Evolutionary conservation across 2,329 filamentous ascomycete species (phyloP).

Genomic region (Myriosclerotinia duriaeana): DNA sequence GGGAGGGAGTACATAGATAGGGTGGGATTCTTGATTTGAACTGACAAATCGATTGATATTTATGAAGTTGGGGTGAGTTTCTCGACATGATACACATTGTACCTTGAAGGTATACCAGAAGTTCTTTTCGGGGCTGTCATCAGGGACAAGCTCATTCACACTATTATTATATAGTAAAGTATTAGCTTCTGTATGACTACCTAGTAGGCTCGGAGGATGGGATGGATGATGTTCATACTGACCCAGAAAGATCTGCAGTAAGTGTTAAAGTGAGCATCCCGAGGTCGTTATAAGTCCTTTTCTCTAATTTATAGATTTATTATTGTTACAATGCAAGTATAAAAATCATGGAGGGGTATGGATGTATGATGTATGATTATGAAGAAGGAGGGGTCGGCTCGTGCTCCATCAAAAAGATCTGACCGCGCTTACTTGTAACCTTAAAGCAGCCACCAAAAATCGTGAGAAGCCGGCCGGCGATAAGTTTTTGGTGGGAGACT

Average conservation of each 20-base stretch:
- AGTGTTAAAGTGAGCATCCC: constrained; percentile 66
- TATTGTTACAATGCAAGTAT: not conserved
- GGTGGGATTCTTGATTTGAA: not conserved
- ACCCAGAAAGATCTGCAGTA: constrained; percentile 70
- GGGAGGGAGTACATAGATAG: too few relatives aligned
- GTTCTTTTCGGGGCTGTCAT: constrained; percentile 75
- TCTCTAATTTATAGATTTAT: not conserved
- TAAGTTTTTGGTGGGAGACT: constrained; percentile 3
- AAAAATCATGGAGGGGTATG: constrained; percentile 17
- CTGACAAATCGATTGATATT: constrained; percentile 81
- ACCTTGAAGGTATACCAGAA: constrained; percentile 99
- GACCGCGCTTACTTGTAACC: constrained; percentile 21
- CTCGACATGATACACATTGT: constrained; percentile 95
- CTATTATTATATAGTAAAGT: constrained; percentile 51
- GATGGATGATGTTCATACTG: constrained; percentile 40
- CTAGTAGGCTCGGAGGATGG: not conserved
- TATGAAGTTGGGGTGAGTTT: constrained; percentile 83
- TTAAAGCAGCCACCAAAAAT: constrained; percentile 27
- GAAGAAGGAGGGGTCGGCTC: constrained; percentile 18
- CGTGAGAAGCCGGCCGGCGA: too few relatives aligned
- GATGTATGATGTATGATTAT: too few relatives aligned
- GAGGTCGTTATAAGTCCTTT: too few relatives aligned
- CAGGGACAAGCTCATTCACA: constrained; percentile 83
- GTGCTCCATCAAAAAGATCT: not conserved
- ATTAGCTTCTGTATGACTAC: not conserved